phyloP scores from a whole-genome alignment of 2,329 filamentous ascomycete species.

The Gaeumannomyces sp. region DNA sequence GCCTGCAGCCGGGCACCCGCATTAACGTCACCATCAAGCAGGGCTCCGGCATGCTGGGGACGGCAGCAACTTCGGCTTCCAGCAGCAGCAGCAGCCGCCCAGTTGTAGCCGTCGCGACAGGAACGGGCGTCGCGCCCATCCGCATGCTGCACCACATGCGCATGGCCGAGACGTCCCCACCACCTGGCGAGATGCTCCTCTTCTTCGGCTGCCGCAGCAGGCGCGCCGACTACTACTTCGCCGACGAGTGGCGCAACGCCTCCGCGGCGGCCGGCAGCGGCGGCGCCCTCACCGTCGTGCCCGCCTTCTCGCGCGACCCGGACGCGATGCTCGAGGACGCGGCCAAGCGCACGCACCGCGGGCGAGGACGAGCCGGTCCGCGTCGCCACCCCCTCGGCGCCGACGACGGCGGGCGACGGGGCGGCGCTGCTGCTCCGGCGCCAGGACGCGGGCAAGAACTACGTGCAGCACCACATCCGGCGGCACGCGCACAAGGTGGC shows the following conservation, averaged over 20 bases:
- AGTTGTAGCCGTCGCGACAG: conserved; percentile 73
- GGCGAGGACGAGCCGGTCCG: background rate
- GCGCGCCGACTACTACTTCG: conserved; percentile 74
- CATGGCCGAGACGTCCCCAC: conserved; percentile 13
- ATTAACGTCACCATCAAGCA: conserved; percentile 55
- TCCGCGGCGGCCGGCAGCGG: background rate
- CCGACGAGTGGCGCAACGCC: conserved; percentile 59
- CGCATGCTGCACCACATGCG: conserved; percentile 66
- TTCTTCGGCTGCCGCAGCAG: conserved; percentile 82
- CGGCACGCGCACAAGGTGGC: conserved; percentile 32
- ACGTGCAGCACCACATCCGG: conserved; percentile 50
- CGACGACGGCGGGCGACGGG: background rate
- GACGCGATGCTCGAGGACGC: conserved; percentile 6
- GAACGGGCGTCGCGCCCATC: conserved; percentile 82
- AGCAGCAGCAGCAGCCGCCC: conserved; percentile 36
- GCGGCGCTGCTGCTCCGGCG: conserved; percentile 6
- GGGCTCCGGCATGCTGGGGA: conserved; percentile 39
- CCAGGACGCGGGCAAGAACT: conserved; percentile 37
- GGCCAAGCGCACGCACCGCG: background rate
- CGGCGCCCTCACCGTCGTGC: conserved; percentile 26
- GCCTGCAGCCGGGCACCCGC: conserved; percentile 47
- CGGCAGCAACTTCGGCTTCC: background rate
- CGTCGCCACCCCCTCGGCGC: background rate
- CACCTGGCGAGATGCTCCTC: conserved; percentile 42
- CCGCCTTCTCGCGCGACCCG: conserved; percentile 45